phyloP scores from a whole-genome alignment of 371 early-diverging fungal species.

The Mortierella sp. region DNA sequence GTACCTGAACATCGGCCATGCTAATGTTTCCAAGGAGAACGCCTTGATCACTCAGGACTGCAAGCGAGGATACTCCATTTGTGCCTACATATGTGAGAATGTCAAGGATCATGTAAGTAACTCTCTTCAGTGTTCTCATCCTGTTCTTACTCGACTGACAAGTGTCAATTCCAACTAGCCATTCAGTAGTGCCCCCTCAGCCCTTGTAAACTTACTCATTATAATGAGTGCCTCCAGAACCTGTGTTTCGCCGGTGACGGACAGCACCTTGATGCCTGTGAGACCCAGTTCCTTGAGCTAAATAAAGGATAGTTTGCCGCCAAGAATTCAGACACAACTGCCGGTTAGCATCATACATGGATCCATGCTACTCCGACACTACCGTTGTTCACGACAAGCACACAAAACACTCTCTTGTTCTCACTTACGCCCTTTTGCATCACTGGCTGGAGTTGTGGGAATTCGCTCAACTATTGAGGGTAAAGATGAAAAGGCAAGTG shows the following conservation, averaged over 20 bases:
- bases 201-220: constrained; percentile 62
- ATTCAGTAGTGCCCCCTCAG: no score
- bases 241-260: constrained; percentile 60
- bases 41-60: constrained; percentile 70
- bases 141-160: no score
- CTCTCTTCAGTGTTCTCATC: no score
- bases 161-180: no score
- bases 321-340: not conserved
- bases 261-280: constrained; percentile 63
- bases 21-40: constrained; percentile 79
- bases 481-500: not conserved
- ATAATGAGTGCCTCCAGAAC: constrained; percentile 68
- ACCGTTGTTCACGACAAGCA: not conserved
- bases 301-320: not conserved
- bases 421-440: constrained; percentile 54
- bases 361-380: not conserved
- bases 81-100: constrained; percentile 52
- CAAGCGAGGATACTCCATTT: constrained; percentile 73
- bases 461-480: constrained; percentile 44
- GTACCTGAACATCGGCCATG: constrained; percentile 76
- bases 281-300: constrained; percentile 41
- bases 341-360: not conserved
- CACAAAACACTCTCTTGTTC: not conserved
- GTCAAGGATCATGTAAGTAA: not conserved
- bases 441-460: constrained; percentile 49